Conservation (phyloP, 495 filamentous ascomycete genomes). For the Podospora sp. region DNA sequence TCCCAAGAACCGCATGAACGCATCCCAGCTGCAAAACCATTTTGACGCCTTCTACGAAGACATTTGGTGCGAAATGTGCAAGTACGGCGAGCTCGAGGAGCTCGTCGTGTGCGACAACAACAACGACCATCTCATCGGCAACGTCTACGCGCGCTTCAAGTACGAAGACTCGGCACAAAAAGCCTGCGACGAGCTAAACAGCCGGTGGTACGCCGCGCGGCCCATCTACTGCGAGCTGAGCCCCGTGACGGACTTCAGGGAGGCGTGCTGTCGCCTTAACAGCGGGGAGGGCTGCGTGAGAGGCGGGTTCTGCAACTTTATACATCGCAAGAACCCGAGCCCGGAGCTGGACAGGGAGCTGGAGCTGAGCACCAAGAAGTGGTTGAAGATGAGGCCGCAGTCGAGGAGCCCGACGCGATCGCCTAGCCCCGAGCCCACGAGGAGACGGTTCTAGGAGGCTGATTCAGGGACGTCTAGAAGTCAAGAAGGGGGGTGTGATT, state of each 20-base stretch:
- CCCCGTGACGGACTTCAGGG: slow-evolving; percentile 96
- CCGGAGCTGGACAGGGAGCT: slow-evolving; percentile 87
- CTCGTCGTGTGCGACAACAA: slow-evolving; percentile 93
- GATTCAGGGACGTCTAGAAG: too few species aligned
- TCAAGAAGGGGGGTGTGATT: too few species aligned
- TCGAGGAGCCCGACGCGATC: slow-evolving; percentile 75
- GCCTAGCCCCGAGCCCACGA: slow-evolving; percentile 75
- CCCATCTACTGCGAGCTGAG: slow-evolving; percentile 98
- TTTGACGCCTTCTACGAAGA: slow-evolving; percentile 99
- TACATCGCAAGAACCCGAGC: slow-evolving; percentile 92
- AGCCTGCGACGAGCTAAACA: slow-evolving; percentile 92
- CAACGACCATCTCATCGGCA: slow-evolving; percentile 98
- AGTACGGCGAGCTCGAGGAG: slow-evolving; percentile 88
- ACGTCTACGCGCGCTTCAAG: slow-evolving; percentile 99
- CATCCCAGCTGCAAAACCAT: slow-evolving; percentile 93
- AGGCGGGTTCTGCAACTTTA: slow-evolving; percentile 99
- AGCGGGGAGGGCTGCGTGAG: slow-evolving; percentile 93
- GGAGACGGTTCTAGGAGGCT: slow-evolving; percentile 69
- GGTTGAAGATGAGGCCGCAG: slow-evolving; percentile 86
- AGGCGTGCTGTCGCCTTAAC: slow-evolving; percentile 95
- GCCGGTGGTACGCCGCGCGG: slow-evolving; percentile 93
- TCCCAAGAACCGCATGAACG: slow-evolving; percentile 93
- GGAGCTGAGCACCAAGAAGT: slow-evolving; percentile 89
- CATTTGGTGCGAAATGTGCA: slow-evolving; percentile 99
- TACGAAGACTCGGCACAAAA: slow-evolving; percentile 95